Base-by-base conservation (phyloP, 345 rosid species). In the Citrus sinensis region DNA sequence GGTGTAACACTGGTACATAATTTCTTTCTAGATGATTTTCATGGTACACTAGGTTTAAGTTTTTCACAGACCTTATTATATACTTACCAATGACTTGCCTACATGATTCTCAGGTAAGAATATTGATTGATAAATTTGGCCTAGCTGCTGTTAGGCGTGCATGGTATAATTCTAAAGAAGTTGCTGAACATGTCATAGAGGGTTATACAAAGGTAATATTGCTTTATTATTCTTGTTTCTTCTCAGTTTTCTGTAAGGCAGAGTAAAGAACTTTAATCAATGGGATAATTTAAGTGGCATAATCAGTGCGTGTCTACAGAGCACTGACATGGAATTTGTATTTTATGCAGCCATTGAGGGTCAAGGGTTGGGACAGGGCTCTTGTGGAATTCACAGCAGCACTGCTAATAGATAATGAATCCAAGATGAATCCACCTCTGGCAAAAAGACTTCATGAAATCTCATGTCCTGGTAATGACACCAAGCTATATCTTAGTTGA, bases 201-300 rank as follows among this genome's bases (percentile, higher is more conserved):
- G 99, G 98, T 66, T 95, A 93, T 78, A 93, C 94, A 25, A 95
- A 91, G 98, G 99, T 92, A 78, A 78, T 27, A 54, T 11, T 67
- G 46, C 49, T 60, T 42, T 22, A 14, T 74, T n/a, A 70, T 67
- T 72, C 16, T 59, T 72, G 7, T 80, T 39, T 74, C 40, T 68
- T 73, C 32, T 60, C 59, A 4, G 51, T 74, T 55, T 60, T 22
- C 10, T 20, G 70, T 39, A 78, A 32, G 30, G 64, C 29, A 71
- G 22, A 51, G 13, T 14, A 34, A 34, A 42, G 37, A 17, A 40
- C 49, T 30, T 30, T 39, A 40, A 69, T 35, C 55, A 64, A 34
- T 71, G 80, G 27, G 58, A 56, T 63, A 65, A 49, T 20, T 76
- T 64, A 49, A 51, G 66, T 56, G 7, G 70, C 16, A 22, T 67